Evolutionary conservation across 2,329 filamentous ascomycete genomes (phyloP).

Genomic region (Epichloe amarillans): DNA sequence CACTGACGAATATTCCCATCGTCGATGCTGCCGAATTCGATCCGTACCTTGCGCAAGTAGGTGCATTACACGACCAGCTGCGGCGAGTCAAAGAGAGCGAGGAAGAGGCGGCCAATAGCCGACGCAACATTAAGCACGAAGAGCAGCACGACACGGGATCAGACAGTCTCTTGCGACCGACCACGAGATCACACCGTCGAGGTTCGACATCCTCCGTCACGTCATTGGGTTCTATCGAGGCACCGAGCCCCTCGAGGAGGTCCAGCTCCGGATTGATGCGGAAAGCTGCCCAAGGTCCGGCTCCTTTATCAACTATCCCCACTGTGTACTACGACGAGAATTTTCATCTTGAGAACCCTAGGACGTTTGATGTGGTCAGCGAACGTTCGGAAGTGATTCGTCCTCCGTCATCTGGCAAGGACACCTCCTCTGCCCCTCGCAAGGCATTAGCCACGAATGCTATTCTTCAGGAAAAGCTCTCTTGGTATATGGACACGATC

Average conservation of each 20-base stretch:
- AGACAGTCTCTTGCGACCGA: conserved; percentile 35
- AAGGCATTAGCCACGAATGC: conserved; percentile 93
- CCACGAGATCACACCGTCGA: conserved; percentile 18
- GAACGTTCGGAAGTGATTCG: conserved; percentile 94
- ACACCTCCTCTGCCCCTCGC: conserved; percentile 53
- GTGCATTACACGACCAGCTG: conserved; percentile 77
- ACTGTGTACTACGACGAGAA: conserved; percentile 88
- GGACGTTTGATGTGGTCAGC: conserved; percentile 92
- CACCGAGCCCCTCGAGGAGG: conserved; percentile 28
- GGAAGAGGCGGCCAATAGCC: conserved; percentile 41
- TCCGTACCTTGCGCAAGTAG: conserved; percentile 74
- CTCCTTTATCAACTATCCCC: conserved; percentile 84
- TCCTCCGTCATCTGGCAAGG: conserved; percentile 37
- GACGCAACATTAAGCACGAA: conserved; percentile 28
- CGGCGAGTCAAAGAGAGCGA: conserved; percentile 69
- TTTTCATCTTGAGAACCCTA: conserved; percentile 89
- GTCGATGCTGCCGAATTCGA: conserved; percentile 71
- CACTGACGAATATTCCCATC: conserved; percentile 74
- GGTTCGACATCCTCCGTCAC: conserved; percentile 30
- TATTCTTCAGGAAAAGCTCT: conserved; percentile 93
- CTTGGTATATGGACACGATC: conserved; percentile 99
- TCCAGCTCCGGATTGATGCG: conserved; percentile 37
- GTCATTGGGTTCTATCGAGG: conserved; percentile 37
- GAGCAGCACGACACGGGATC: conserved; percentile 25
- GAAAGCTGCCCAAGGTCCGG: conserved; percentile 56